Evolutionary conservation across 1,139 yeast species (phyloP), one percentile per base, ranked within the genome.

Genomic region (Pichia sp.): DNA sequence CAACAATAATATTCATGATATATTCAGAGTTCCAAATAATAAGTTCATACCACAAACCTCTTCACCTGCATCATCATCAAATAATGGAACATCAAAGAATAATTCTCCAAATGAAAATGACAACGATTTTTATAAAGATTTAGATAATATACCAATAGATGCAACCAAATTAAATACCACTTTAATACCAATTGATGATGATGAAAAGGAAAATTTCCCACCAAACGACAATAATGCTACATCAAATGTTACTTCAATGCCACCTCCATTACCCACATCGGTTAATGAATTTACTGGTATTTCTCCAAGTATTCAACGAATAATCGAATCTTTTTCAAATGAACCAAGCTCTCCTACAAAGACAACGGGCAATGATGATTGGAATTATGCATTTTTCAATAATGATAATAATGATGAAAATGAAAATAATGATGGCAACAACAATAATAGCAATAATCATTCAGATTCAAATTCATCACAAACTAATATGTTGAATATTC

Each of bases 141-240:
- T 58, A 18, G 67, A 61, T 44, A 62, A 62, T 46, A 53, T 57
- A 8, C 70, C 70, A 19, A 53, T 67, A 16, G 62, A 61, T 49
- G 70, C 70, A 18, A 66, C 63, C 5, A 65, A 67, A 50, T 52
- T 67, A 38, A 67, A 66, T 48, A 67, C 71, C 9, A 67, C 70
- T 3, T 55, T 67, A 36, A 67, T 67, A 30, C 67, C 67, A 45
- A 51, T 67, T n/a, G 69, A 64, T 46, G 69, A 64, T 41, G 70
- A 67, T 28, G 66, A 67, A 46, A 67, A 66, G 47, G 67, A 67
- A 47, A 55, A 59, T 41, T 56, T 57, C 11, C 59, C 62, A n/a
- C 54, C 56, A 19, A 19, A 36, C 16, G 18, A 11, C 19, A 36
- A 19, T 18, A 4, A 30, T 16, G 14, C 7, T 13, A 31, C 34